Conservation (phyloP, 495 filamentous ascomycete genomes). For the Margaritispora aquatica region DNA sequence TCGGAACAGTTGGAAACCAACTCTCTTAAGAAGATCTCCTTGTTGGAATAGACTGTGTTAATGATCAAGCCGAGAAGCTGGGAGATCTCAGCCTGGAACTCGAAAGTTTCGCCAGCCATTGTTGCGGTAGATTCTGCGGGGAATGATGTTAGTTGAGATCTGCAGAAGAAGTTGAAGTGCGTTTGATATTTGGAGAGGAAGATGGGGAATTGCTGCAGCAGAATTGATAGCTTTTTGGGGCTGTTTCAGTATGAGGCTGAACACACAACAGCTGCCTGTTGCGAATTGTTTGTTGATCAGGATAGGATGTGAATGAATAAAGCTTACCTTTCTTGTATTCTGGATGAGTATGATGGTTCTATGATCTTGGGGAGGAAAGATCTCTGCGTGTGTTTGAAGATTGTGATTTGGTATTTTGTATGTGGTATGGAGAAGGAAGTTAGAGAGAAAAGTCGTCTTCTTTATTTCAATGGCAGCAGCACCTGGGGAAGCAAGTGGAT, state of each 20-base stretch:
- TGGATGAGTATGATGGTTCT: neutral
- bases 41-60: constrained; percentile 99
- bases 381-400: neutral
- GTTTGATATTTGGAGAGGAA: neutral
- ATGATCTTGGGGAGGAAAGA: neutral
- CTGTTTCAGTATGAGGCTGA: neutral
- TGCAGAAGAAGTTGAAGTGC: neutral
- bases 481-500: too few species aligned
- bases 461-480: too few species aligned
- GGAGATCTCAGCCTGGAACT: constrained; percentile 99
- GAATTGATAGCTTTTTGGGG: neutral
- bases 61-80: constrained; percentile 99
- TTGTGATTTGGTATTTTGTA: neutral
- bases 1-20: constrained; percentile 96
- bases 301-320: neutral
- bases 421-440: neutral
- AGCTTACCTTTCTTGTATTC: neutral
- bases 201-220: neutral
- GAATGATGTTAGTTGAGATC: constrained; percentile 1
- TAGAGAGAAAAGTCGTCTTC: neutral
- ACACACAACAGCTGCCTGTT: neutral
- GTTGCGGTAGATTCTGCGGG: constrained; percentile 14
- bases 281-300: neutral
- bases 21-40: constrained; percentile 99
- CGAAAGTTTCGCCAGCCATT: constrained; percentile 88